Evolutionary conservation across 176 grass and related monocot species (phyloP).

Genomic region (Bromus sterilis): DNA sequence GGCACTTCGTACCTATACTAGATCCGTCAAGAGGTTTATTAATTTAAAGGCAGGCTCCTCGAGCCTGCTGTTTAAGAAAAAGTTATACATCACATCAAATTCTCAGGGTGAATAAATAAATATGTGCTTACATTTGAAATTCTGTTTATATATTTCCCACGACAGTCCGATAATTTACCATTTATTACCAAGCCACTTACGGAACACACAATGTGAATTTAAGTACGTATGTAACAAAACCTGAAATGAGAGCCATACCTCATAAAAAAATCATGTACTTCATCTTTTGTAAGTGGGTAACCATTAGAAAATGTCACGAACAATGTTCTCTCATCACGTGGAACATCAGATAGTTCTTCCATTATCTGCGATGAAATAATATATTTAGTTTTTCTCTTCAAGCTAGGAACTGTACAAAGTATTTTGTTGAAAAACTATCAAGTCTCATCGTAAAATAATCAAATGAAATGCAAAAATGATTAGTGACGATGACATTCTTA

Average conservation of each 20-base stretch:
- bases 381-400: neutral
- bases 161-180: no score
- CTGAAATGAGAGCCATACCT: slow-evolving; percentile 8
- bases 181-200: no score
- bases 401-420: neutral
- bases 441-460: neutral
- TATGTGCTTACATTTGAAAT: no score
- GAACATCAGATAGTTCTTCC: neutral
- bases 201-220: neutral
- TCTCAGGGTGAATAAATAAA: no score
- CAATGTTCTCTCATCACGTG: slow-evolving; percentile 49
- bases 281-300: slow-evolving; percentile 39
- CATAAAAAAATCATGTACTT: slow-evolving; percentile 44
- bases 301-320: slow-evolving; percentile 75
- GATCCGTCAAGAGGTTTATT: no score
- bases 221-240: neutral
- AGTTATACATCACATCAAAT: no score
- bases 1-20: no score
- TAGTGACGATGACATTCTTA: neutral
- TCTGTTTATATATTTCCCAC: no score
- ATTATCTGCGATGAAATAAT: neutral
- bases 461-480: neutral
- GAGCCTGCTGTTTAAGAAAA: no score
- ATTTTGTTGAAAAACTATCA: no score
- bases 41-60: no score